Evolutionary conservation across 768 basidiomycete species (phyloP).

Genomic region (Terana coerulea): DNA sequence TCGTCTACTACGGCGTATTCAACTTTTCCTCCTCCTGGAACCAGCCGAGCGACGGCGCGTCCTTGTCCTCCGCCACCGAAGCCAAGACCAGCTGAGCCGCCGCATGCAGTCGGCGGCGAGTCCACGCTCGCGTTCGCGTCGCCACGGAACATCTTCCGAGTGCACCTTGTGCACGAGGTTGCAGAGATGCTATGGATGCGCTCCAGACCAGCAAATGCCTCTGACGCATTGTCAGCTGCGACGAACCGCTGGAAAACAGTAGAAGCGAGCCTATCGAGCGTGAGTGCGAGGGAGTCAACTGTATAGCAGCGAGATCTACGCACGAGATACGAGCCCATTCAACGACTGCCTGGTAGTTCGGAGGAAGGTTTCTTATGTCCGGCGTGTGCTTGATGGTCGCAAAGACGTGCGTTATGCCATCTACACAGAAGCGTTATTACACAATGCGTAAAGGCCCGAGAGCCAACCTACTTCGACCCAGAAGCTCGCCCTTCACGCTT

Average conservation of each 20-base stretch:
- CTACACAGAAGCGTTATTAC: no score
- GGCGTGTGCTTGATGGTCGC: constrained; percentile 80
- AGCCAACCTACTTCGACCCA: constrained; percentile 66
- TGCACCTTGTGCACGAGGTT: no score
- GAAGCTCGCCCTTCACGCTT: constrained; percentile 90
- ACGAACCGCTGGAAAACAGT: constrained; percentile 95
- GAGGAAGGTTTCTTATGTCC: constrained; percentile 70
- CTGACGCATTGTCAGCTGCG: constrained; percentile 89
- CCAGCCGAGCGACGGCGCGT: no score
- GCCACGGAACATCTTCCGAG: no score
- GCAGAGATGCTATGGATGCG: constrained; percentile 88
- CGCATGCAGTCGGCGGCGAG: no score
- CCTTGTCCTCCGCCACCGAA: no score
- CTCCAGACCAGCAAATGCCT: constrained; percentile 84
- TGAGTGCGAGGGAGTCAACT: background rate
- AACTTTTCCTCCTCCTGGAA: no score
- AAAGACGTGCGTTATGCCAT: constrained; percentile 88
- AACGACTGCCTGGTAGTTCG: constrained; percentile 82
- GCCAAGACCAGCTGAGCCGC: no score
- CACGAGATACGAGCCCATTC: constrained; percentile 99
- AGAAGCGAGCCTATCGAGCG: constrained; percentile 71
- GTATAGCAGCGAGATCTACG: background rate
- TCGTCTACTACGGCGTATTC: no score
- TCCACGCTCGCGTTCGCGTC: no score
- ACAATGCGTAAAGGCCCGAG: no score